These are phyloP conservation scores for Polyporus tsugae DNA, from an alignment of 1,284 basidiomycete genomes.

Conservation along the genomic window DNA sequence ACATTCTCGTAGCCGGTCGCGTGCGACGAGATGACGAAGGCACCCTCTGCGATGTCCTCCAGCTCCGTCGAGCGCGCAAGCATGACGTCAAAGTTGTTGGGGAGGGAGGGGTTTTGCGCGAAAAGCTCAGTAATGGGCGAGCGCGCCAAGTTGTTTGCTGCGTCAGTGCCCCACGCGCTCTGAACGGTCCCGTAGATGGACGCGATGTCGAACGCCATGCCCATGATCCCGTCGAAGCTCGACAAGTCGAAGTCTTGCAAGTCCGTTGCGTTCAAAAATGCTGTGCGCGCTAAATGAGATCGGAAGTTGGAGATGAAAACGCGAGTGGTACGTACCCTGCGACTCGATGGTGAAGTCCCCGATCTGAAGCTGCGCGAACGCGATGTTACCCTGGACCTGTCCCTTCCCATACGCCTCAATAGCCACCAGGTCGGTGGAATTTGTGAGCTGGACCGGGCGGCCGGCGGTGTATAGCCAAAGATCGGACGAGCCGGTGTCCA, in stretches of 20 bases:
- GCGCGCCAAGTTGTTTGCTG: conserved; percentile 21
- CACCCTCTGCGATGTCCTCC: conserved; percentile 37
- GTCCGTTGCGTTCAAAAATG: conserved; percentile 40
- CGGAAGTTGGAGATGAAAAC: too few species aligned
- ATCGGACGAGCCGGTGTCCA: conserved; percentile 26
- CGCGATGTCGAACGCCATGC: conserved; percentile 28
- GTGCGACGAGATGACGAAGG: conserved; percentile 43
- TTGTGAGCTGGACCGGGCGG: conserved; percentile 30
- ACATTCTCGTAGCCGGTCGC: conserved; percentile 36
- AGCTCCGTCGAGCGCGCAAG: conserved; percentile 39
- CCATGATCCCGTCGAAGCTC: conserved; percentile 21
- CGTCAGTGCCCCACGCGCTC: conserved; percentile 49
- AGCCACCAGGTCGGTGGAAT: conserved; percentile 32
- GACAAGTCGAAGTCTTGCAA: conserved; percentile 11
- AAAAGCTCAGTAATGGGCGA: conserved; percentile 38
- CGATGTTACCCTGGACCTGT: conserved; percentile 33
- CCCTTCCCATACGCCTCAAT: conserved; percentile 37
- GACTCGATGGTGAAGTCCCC: conserved; percentile 39
- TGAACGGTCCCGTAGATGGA: conserved; percentile 50
- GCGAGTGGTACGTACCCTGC: conserved; percentile 37
- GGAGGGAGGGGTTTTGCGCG: conserved; percentile 37
- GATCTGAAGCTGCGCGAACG: conserved; percentile 38
- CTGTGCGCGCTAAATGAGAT: conserved; percentile 21
- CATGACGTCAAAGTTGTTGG: conserved; percentile 42
- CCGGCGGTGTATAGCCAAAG: conserved; percentile 12